Evolutionary conservation across 2,329 filamentous ascomycete species (phyloP).

Genomic region (Colletotrichum shisoi): DNA sequence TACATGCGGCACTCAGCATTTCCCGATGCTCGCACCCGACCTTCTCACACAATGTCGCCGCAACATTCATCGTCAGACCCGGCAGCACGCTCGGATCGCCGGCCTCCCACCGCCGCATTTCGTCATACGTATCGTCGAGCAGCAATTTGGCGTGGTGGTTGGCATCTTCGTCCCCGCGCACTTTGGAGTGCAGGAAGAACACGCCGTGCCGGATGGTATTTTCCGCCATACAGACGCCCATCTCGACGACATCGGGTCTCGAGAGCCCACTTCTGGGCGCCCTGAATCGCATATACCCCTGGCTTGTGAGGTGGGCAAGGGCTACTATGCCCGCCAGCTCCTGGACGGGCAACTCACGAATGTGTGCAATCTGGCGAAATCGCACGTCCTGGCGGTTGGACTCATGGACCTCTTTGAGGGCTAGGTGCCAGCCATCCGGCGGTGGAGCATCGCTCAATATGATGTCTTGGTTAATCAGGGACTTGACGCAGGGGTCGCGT

Average conservation of each 20-base stretch:
- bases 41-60: constrained; percentile 14
- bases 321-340: constrained; percentile 36
- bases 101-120: constrained; percentile 38
- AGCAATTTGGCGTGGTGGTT: constrained; percentile 30
- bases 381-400: constrained; percentile 28
- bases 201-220: constrained; percentile 37
- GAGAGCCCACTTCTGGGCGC: constrained; percentile 12
- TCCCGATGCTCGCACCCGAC: constrained; percentile 27
- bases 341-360: constrained; percentile 2
- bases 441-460: constrained; percentile 29
- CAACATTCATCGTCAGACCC: constrained; percentile 38
- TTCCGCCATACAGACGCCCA: constrained; percentile 36
- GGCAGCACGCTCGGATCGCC: constrained; percentile 34
- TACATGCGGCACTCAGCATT: constrained; percentile 27
- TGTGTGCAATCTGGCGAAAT: constrained; percentile 25
- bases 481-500: constrained; percentile 31
- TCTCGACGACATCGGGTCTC: constrained; percentile 33
- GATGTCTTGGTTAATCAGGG: constrained; percentile 35
- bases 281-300: constrained; percentile 33
- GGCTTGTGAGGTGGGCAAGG: constrained; percentile 30
- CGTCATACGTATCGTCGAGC: constrained; percentile 32
- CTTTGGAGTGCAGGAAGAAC: constrained; percentile 35
- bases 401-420: constrained; percentile 31
- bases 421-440: constrained; percentile 31
- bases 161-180: constrained; percentile 21